Percentiles rank a stretch among this genome's conserved stretches.
Evolutionary conservation across 257 asterid genomes (phyloP).

Genomic region (Schizonepeta tenuifolia): DNA sequence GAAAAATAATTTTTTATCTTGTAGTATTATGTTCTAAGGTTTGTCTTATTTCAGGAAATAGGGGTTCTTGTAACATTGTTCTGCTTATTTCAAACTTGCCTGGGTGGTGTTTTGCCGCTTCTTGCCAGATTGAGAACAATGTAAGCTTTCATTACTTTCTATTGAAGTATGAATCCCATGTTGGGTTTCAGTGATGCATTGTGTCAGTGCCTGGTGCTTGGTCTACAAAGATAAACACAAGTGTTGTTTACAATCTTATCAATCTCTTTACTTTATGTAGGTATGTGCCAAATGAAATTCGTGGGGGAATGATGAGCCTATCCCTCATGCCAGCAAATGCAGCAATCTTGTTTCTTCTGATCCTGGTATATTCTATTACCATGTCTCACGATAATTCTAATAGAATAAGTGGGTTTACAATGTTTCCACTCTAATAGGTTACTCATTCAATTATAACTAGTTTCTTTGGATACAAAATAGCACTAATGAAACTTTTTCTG

Average conservation of each 20-base stretch:
- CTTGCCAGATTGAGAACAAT: constrained; percentile 93
- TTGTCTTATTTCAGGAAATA: constrained; percentile 66
- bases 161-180: not conserved
- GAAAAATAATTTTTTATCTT: constrained; percentile 15
- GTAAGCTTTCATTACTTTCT: constrained; percentile 46
- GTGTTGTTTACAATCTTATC: constrained; percentile 15
- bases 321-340: constrained; percentile 76
- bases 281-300: constrained; percentile 91
- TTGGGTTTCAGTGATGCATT: not conserved
- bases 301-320: constrained; percentile 90
- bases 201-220: not conserved
- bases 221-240: not conserved
- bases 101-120: constrained; percentile 81
- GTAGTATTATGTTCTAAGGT: constrained; percentile 17
- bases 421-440: not conserved
- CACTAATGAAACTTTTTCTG: not conserved
- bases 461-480: not conserved
- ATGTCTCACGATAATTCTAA: constrained; percentile 13
- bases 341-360: constrained; percentile 57
- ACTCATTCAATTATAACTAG: not conserved
- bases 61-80: constrained; percentile 71
- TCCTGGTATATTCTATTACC: constrained; percentile 55
- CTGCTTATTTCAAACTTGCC: constrained; percentile 72
- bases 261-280: constrained; percentile 42
- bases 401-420: not conserved